These are phyloP conservation scores for Uncinocarpus reesii DNA, from an alignment of 2,329 filamentous ascomycete genomes.

Conservation along the genomic window DNA sequence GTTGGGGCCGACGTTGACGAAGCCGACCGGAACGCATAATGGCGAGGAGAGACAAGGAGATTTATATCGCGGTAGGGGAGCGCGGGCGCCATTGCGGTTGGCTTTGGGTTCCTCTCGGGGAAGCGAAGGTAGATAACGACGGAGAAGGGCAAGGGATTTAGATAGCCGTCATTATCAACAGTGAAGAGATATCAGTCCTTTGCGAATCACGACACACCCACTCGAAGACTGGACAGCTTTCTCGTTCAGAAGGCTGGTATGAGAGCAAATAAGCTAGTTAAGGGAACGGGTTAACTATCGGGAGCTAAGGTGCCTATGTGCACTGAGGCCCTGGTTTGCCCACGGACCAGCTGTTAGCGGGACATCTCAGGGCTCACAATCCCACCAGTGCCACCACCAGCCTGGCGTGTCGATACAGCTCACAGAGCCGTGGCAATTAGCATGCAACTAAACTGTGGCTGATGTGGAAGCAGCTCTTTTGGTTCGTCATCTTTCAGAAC, in stretches of 20 bases:
- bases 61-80: slow-evolving; percentile 93
- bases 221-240: no score
- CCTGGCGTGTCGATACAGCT: neutral
- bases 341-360: no score
- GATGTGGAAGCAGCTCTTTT: slow-evolving; percentile 11
- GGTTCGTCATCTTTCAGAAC: slow-evolving; percentile 13
- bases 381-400: no score
- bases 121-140: neutral
- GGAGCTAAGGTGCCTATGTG: neutral
- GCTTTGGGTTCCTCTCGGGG: neutral
- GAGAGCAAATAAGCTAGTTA: no score
- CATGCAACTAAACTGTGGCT: neutral
- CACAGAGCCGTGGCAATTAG: no score
- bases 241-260: no score
- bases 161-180: no score
- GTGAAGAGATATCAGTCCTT: no score
- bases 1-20: slow-evolving; percentile 83
- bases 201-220: no score
- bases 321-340: neutral
- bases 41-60: slow-evolving; percentile 78
- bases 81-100: slow-evolving; percentile 27
- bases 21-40: slow-evolving; percentile 94
- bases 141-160: neutral
- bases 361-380: no score
- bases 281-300: no score